phyloP scores from a whole-genome alignment of 148 eudicot genomes.

The Fagopyrum tataricum region DNA sequence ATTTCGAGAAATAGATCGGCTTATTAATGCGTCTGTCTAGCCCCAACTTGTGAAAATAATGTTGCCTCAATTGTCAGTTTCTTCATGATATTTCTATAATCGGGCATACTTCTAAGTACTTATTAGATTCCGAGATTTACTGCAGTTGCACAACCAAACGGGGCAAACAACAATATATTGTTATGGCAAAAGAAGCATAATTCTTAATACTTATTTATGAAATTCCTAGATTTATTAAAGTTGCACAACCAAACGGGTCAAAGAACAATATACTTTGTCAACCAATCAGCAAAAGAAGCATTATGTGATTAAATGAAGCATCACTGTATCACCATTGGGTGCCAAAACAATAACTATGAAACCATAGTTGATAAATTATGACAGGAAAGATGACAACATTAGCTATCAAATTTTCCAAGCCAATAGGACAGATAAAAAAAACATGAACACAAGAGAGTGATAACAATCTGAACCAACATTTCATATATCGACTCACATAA shows the following conservation, averaged over 20 bases:
- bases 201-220: background rate
- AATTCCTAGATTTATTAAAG: background rate
- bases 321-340: background rate
- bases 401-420: background rate
- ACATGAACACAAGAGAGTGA: background rate
- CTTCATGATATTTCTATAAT: no score
- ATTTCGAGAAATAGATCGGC: background rate
- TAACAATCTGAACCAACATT: background rate
- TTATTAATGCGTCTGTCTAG: background rate
- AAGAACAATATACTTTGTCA: background rate
- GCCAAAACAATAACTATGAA: background rate
- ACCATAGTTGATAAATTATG: background rate
- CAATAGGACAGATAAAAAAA: background rate
- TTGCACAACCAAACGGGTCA: background rate
- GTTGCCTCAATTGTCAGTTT: background rate
- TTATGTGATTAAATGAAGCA: background rate
- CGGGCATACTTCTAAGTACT: background rate
- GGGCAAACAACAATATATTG: background rate
- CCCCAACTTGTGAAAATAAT: background rate
- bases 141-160: background rate
- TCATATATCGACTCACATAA: conserved; percentile 49
- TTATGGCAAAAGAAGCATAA: background rate
- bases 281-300: background rate
- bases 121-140: background rate
- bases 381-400: background rate